Conservation (phyloP, 2,329 filamentous ascomycete genomes). For the Corynespora cassiicola region DNA sequence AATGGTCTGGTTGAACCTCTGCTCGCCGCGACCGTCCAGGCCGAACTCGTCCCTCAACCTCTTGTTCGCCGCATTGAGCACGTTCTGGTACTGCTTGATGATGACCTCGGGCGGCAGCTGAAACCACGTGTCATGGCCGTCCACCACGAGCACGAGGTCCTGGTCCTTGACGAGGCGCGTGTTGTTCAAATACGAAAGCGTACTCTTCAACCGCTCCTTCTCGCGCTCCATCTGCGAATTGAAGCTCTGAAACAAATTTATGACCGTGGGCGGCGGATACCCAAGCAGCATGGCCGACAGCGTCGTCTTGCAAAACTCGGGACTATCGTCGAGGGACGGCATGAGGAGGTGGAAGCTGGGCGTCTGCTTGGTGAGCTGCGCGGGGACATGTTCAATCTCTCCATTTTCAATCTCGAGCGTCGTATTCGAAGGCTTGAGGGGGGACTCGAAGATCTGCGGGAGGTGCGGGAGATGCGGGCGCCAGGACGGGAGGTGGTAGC, state of each 20-base stretch:
- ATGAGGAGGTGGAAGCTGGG: conserved; percentile 63
- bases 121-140: conserved; percentile 70
- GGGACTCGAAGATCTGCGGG: conserved; percentile 30
- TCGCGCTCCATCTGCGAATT: conserved; percentile 41
- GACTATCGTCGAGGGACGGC: conserved; percentile 54
- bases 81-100: conserved; percentile 66
- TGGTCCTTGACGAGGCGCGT: conserved; percentile 58
- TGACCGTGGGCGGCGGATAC: conserved; percentile 64
- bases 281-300: conserved; percentile 65
- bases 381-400: conserved; percentile 31
- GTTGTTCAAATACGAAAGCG: conserved; percentile 57
- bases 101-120: conserved; percentile 70
- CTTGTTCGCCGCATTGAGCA: conserved; percentile 60
- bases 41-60: conserved; percentile 60
- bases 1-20: conserved; percentile 58
- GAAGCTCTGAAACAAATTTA: conserved; percentile 51
- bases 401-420: conserved; percentile 43
- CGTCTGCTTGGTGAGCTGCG: conserved; percentile 37
- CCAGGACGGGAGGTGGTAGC: conserved; percentile 34
- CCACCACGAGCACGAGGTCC: conserved; percentile 69
- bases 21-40: conserved; percentile 18
- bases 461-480: conserved; percentile 28
- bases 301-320: conserved; percentile 63
- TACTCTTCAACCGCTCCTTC: conserved; percentile 53
- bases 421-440: conserved; percentile 41